Evolutionary conservation across 306 rosid genomes (phyloP).

Genomic region (Elaeagnus macrophylla): DNA sequence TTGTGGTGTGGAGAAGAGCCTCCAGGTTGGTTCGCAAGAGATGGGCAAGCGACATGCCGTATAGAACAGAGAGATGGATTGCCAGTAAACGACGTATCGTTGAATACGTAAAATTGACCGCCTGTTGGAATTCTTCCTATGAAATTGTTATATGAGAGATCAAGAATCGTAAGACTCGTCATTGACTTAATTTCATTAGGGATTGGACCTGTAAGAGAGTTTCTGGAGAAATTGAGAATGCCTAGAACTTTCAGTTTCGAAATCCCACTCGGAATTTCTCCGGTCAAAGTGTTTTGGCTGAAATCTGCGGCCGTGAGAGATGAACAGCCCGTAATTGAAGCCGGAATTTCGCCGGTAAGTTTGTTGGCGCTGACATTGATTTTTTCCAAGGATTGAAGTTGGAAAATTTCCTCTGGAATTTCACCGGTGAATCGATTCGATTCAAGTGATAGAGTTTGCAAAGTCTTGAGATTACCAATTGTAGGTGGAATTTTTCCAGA

Average conservation of each 20-base stretch:
- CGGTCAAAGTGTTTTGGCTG: slow-evolving; percentile 43
- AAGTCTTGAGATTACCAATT: slow-evolving; percentile 28
- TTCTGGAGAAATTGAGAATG: slow-evolving; percentile 50
- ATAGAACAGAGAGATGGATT: slow-evolving; percentile 58
- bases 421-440: slow-evolving; percentile 43
- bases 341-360: slow-evolving; percentile 45
- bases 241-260: slow-evolving; percentile 28
- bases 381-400: slow-evolving; percentile 11
- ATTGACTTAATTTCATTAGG: slow-evolving; percentile 53
- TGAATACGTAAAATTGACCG: slow-evolving; percentile 56
- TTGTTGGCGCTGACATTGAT: slow-evolving; percentile 57
- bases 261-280: slow-evolving; percentile 51
- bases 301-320: slow-evolving; percentile 46
- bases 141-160: slow-evolving; percentile 57
- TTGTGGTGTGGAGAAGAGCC: background rate
- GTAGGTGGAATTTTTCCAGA: slow-evolving; percentile 55
- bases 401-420: slow-evolving; percentile 41
- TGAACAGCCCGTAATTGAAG: slow-evolving; percentile 25
- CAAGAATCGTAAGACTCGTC: slow-evolving; percentile 59
- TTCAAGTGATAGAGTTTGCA: slow-evolving; percentile 46
- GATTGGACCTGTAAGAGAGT: slow-evolving; percentile 39
- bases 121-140: slow-evolving; percentile 47
- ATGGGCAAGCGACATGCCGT: slow-evolving; percentile 29
- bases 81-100: slow-evolving; percentile 42
- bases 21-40: background rate